These are phyloP conservation scores for Exophiala spinifera DNA, from an alignment of 2,329 filamentous ascomycete species.

Conservation along the genomic window DNA sequence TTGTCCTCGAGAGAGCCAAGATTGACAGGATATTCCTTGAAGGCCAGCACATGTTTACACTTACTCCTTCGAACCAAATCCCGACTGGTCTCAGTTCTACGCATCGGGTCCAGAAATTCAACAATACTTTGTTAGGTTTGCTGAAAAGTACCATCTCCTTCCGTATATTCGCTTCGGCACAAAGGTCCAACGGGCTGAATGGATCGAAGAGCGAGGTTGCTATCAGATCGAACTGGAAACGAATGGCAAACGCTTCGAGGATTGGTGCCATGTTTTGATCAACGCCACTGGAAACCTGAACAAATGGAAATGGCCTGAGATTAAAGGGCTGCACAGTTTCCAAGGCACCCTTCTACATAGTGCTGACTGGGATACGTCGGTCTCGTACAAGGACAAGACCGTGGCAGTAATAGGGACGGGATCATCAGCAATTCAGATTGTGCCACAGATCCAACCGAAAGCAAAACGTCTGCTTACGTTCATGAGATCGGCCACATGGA, in stretches of 20 bases:
- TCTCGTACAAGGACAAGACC: constrained; percentile 30
- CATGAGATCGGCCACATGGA: no score
- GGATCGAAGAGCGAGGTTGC: constrained; percentile 18
- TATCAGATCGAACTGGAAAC: no score
- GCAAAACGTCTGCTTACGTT: no score
- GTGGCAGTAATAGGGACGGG: constrained; percentile 18
- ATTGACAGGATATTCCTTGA: no score
- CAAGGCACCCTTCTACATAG: constrained; percentile 35
- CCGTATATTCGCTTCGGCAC: constrained; percentile 15
- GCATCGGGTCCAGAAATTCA: constrained; percentile 32
- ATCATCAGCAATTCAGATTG: constrained; percentile 22
- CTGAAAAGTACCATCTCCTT: constrained; percentile 24
- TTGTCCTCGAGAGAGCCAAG: no score
- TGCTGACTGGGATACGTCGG: constrained; percentile 33
- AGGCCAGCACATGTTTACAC: constrained; percentile 24
- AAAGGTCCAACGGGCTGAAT: constrained; percentile 11
- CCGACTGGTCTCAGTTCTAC: constrained; percentile 30
- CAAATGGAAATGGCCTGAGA: constrained; percentile 41
- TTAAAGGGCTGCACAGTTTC: constrained; percentile 37
- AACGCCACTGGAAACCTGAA: constrained; percentile 21
- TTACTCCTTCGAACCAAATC: constrained; percentile 25
- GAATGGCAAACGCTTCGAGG: constrained; percentile 20
- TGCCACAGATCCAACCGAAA: constrained; percentile 41
- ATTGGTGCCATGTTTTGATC: constrained; percentile 21
- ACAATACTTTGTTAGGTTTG: constrained; percentile 30